Percentiles rank a stretch among this genome's conserved stretches.
Evolutionary conservation across 2,329 filamentous ascomycete genomes (phyloP).

Genomic region (Nigrospora oryzae): DNA sequence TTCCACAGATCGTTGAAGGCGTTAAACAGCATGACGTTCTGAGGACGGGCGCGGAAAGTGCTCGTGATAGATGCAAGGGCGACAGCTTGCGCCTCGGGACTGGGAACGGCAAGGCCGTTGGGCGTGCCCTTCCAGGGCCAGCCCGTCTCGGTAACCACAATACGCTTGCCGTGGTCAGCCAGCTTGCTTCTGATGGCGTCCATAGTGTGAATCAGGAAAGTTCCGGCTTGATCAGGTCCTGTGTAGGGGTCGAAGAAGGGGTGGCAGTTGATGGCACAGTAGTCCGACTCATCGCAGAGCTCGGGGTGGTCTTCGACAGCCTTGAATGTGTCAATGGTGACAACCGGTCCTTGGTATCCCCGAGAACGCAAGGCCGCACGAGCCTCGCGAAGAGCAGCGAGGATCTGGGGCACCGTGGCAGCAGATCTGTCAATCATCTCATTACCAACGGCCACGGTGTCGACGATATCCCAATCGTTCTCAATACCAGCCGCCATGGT

Average conservation of each 20-base stretch:
- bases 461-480: conserved; percentile 59
- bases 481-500: conserved; percentile 50
- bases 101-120: conserved; percentile 64
- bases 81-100: conserved; percentile 52
- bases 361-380: conserved; percentile 47
- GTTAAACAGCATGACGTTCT: conserved; percentile 63
- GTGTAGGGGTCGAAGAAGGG: conserved; percentile 70
- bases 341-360: conserved; percentile 66
- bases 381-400: conserved; percentile 48
- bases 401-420: conserved; percentile 43
- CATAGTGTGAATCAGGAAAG: conserved; percentile 55
- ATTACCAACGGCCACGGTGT: conserved; percentile 72
- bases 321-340: conserved; percentile 72
- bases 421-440: conserved; percentile 64
- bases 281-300: conserved; percentile 67
- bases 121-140: conserved; percentile 65
- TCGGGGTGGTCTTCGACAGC: conserved; percentile 57
- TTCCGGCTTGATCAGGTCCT: conserved; percentile 51
- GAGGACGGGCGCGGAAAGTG: conserved; percentile 41
- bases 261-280: conserved; percentile 75
- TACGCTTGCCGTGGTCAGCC: conserved; percentile 39
- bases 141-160: conserved; percentile 74
- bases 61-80: conserved; percentile 59
- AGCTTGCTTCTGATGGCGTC: conserved; percentile 31
- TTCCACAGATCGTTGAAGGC: conserved; percentile 81